Evolutionary conservation across 441 rosid species (phyloP), one percentile per base, ranked within the genome.

Genomic region (Theobroma grandiflorum): DNA sequence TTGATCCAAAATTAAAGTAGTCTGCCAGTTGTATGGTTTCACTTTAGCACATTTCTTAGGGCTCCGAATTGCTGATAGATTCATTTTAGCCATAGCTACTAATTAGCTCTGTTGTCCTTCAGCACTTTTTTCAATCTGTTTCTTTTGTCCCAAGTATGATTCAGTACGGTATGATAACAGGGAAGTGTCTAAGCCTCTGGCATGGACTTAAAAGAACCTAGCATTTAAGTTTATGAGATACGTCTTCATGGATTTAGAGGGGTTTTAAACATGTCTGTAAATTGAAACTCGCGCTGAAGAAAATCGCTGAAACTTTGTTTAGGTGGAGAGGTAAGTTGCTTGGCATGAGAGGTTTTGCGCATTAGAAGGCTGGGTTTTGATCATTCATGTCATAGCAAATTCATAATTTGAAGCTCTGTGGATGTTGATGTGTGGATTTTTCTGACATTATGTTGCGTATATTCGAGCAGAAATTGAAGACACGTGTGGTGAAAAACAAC

Each of bases 391-490:
- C 26, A 31, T 22, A 3, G 20, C 0, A 11, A 47, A 31, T 50
- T 31, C 40, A 33, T 50, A 0, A 52, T 3, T 35, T 35, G 20
- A 35, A 52, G 40, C 31, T 72, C 33, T 26, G 22, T 16, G 35
- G 15, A 33, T 35, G 31, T 37, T 72, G 12, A 26, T 37, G 35
- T 4, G n/a, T 72, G 7, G 22, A 18, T 18, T 20, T 58, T 3
- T 74, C 38, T 74, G 67, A 73, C 43, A 52, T 38, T 55, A n/a
- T 18, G 9, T 53, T 37, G 42, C 35, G 7, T 58, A 37, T 6
- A 40, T 72, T 65, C 7, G 31, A 83, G 74, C 90, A 90, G 95
- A 89, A 83, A 84, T 40, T 90, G 87, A 92, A 88, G 89, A 92
- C 91, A 0, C 85, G 83, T 31, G 88, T 89, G 78, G 82, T 92